phyloP scores from a whole-genome alignment of 2,329 filamentous ascomycete species.

The Sphaerulina vaccinii region DNA sequence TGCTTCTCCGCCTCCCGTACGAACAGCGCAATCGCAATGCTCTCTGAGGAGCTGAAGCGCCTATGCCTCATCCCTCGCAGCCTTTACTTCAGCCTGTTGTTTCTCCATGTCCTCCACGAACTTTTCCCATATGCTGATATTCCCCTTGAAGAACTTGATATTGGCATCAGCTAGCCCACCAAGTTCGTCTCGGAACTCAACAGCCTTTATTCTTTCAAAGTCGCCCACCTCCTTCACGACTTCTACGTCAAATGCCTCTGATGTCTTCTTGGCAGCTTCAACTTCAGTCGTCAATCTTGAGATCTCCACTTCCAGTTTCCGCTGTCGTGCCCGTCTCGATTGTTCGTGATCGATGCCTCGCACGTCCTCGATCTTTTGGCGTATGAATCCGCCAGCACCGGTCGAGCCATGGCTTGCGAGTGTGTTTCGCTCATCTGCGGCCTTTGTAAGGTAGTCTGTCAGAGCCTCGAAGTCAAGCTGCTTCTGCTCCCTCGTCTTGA shows the following conservation, averaged over 20 bases:
- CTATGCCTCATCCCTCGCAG: slow-evolving; percentile 10
- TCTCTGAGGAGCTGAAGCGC: too few relatives aligned
- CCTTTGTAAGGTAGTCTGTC: slow-evolving; percentile 92
- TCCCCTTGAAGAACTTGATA: slow-evolving; percentile 78
- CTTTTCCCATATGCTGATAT: slow-evolving; percentile 80
- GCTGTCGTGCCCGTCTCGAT: slow-evolving; percentile 76
- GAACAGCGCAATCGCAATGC: neutral
- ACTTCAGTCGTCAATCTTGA: slow-evolving; percentile 88
- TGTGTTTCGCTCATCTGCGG: slow-evolving; percentile 78
- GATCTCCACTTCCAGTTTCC: slow-evolving; percentile 89
- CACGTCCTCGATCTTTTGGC: slow-evolving; percentile 93
- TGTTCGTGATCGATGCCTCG: slow-evolving; percentile 96
- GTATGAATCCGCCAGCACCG: slow-evolving; percentile 81
- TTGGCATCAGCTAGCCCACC: slow-evolving; percentile 81
- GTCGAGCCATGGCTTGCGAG: slow-evolving; percentile 62
- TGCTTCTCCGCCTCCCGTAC: neutral
- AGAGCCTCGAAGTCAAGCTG: slow-evolving; percentile 96
- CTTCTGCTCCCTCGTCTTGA: slow-evolving; percentile 94
- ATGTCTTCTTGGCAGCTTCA: slow-evolving; percentile 79
- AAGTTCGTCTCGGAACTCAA: slow-evolving; percentile 82
- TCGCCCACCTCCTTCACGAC: slow-evolving; percentile 89
- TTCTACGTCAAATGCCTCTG: slow-evolving; percentile 93
- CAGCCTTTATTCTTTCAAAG: slow-evolving; percentile 93
- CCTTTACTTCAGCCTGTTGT: slow-evolving; percentile 24
- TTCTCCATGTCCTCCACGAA: slow-evolving; percentile 76